Conservation (phyloP, 2,329 filamentous ascomycete species). For the Cladophialophora immunda region DNA sequence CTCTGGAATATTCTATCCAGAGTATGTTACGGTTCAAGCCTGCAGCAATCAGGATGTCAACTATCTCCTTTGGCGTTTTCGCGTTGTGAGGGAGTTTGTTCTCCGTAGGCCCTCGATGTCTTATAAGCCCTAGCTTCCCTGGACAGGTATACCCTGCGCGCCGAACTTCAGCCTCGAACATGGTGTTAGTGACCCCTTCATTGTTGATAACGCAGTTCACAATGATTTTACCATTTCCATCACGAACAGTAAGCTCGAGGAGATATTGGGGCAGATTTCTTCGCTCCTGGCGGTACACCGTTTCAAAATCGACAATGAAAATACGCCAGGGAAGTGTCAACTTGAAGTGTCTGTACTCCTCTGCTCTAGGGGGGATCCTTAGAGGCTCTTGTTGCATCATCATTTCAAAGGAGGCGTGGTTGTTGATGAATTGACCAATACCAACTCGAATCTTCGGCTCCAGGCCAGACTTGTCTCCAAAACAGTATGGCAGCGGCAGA, state of each 20-base stretch:
- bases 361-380: conserved; percentile 7
- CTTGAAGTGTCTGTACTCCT: conserved; percentile 14
- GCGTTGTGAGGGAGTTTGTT: conserved; percentile 7
- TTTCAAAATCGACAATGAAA: conserved; percentile 21
- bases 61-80: conserved; percentile 21
- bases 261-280: conserved; percentile 3
- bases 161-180: conserved; percentile 9
- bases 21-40: conserved; percentile 16
- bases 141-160: conserved; percentile 4
- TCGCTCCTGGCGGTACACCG: conserved; percentile 2
- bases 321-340: conserved; percentile 5
- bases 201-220: conserved; percentile 18
- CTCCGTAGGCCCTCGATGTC: conserved; percentile 13
- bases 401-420: conserved; percentile 15
- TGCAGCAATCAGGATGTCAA: conserved; percentile 13
- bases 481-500: conserved; percentile 12
- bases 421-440: conserved; percentile 11
- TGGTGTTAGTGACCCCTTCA: conserved; percentile 18
- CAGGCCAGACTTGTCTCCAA: conserved; percentile 2
- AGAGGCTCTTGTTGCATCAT: background rate
- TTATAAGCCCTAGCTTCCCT: background rate
- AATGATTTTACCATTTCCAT: conserved; percentile 20
- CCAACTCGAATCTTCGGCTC: conserved; percentile 13
- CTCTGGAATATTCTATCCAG: conserved; percentile 22
- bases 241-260: conserved; percentile 18